phyloP scores from a whole-genome alignment of 257 asterid genomes.

The Perilla frutescens region DNA sequence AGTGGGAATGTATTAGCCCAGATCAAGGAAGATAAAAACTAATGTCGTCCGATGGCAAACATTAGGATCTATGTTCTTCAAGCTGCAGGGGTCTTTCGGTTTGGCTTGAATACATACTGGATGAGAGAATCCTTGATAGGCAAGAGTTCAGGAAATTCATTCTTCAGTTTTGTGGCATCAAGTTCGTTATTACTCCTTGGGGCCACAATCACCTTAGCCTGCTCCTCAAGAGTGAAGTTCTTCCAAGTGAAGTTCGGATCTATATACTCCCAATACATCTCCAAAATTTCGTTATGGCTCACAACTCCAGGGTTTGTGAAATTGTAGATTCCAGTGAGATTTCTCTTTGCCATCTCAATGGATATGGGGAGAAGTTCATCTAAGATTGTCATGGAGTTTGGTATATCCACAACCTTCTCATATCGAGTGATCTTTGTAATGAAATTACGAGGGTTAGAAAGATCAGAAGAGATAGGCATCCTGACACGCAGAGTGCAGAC shows the following conservation, averaged over 20 bases:
- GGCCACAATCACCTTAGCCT: slow-evolving; percentile 86
- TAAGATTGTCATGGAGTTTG: slow-evolving; percentile 85
- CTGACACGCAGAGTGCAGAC: slow-evolving; percentile 84
- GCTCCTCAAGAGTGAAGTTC: slow-evolving; percentile 84
- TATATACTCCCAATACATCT: slow-evolving; percentile 70
- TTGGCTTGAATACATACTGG: slow-evolving; percentile 71
- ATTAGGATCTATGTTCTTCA: slow-evolving; percentile 36
- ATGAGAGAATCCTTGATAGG: slow-evolving; percentile 77
- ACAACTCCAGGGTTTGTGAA: slow-evolving; percentile 90
- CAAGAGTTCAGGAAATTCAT: slow-evolving; percentile 70
- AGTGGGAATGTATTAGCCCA: slow-evolving; percentile 18
- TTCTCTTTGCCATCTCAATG: slow-evolving; percentile 85
- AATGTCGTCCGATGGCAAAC: slow-evolving; percentile 22
- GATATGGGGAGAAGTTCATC: slow-evolving; percentile 89
- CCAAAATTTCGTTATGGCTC: slow-evolving; percentile 80
- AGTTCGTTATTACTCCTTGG: slow-evolving; percentile 85
- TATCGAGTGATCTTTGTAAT: slow-evolving; percentile 77
- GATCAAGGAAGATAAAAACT: slow-evolving; percentile 7
- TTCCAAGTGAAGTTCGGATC: slow-evolving; percentile 71
- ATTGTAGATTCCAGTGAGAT: slow-evolving; percentile 81
- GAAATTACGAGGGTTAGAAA: slow-evolving; percentile 77
- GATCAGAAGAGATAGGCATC: slow-evolving; percentile 85
- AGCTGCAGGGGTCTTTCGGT: slow-evolving; percentile 62
- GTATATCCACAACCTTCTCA: slow-evolving; percentile 77
- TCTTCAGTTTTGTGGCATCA: slow-evolving; percentile 64